Percentiles rank a stretch among this genome's conserved stretches.
Conservation (phyloP, 139 green algal species). For the Dunaliella primolecta region DNA sequence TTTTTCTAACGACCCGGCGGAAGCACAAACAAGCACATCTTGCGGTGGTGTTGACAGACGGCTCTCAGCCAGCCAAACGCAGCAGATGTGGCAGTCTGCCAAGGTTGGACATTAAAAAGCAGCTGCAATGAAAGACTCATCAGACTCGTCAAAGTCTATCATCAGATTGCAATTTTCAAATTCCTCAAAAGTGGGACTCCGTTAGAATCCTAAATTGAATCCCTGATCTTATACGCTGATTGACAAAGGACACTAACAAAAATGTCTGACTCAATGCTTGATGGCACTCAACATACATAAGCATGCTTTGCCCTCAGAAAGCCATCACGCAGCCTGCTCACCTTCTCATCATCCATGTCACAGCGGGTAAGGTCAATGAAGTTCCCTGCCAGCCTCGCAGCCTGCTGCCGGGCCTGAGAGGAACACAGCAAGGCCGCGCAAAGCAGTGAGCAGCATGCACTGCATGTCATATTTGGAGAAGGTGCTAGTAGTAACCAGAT, state of each 20-base stretch:
- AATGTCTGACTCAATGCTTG: neutral
- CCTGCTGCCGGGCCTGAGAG: neutral
- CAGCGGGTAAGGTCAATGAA: slow-evolving; percentile 17
- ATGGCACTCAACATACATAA: neutral
- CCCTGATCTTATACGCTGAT: neutral
- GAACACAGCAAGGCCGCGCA: no score
- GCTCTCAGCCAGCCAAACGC: no score
- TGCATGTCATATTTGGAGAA: no score
- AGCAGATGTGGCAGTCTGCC: no score
- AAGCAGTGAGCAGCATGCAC: no score
- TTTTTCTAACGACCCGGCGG: neutral
- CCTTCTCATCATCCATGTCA: neutral
- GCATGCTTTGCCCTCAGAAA: neutral
- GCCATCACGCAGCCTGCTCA: neutral
- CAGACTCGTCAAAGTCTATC: no score
- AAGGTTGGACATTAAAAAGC: neutral
- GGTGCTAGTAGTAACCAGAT: no score
- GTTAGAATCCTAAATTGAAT: neutral
- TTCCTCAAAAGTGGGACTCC: neutral
- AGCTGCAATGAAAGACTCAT: no score
- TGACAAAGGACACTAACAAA: neutral
- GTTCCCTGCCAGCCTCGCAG: neutral
- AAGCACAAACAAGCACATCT: neutral
- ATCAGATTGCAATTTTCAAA: no score
- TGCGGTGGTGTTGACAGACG: neutral